phyloP scores from a whole-genome alignment of 1,139 yeast genomes.

The Hyphopichia wangnamkhiaoensis region DNA sequence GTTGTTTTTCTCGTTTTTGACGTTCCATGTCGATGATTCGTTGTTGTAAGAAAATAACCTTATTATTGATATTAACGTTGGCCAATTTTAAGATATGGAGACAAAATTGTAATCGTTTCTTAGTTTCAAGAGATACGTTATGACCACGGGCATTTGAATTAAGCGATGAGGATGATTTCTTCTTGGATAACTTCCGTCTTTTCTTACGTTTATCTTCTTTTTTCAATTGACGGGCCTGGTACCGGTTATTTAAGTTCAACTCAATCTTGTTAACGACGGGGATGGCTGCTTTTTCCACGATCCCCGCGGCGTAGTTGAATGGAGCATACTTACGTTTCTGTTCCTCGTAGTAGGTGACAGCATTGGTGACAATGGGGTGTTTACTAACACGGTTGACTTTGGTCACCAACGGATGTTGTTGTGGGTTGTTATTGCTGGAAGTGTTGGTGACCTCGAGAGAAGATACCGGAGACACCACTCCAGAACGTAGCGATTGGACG shows the following conservation, averaged over 20 bases:
- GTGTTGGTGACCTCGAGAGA: slow-evolving; percentile 13
- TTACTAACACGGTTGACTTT: slow-evolving; percentile 45
- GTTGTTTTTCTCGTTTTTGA: slow-evolving; percentile 15
- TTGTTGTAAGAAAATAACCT: slow-evolving; percentile 61
- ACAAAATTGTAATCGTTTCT: slow-evolving; percentile 70
- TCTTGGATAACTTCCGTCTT: slow-evolving; percentile 18
- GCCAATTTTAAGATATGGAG: slow-evolving; percentile 74
- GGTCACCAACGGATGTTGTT: slow-evolving; percentile 43
- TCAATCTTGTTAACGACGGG: slow-evolving; percentile 58
- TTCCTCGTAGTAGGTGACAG: slow-evolving; percentile 59
- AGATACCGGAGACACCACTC: slow-evolving; percentile 14
- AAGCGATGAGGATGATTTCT: neutral
- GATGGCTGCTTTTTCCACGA: slow-evolving; percentile 61
- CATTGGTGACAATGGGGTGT: slow-evolving; percentile 56
- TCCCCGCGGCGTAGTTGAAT: slow-evolving; percentile 67
- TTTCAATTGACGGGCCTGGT: slow-evolving; percentile 27
- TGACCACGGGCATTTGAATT: slow-evolving; percentile 6
- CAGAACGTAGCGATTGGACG: slow-evolving; percentile 16
- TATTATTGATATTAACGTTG: slow-evolving; percentile 65
- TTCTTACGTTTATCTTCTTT: slow-evolving; percentile 20
- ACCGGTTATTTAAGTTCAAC: slow-evolving; percentile 43
- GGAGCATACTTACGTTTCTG: slow-evolving; percentile 57
- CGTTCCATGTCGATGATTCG: slow-evolving; percentile 28
- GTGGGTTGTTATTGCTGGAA: slow-evolving; percentile 5
- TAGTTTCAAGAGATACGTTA: slow-evolving; percentile 60